Base-by-base conservation (phyloP, 495 filamentous ascomycete species). In the Halenospora varia region DNA sequence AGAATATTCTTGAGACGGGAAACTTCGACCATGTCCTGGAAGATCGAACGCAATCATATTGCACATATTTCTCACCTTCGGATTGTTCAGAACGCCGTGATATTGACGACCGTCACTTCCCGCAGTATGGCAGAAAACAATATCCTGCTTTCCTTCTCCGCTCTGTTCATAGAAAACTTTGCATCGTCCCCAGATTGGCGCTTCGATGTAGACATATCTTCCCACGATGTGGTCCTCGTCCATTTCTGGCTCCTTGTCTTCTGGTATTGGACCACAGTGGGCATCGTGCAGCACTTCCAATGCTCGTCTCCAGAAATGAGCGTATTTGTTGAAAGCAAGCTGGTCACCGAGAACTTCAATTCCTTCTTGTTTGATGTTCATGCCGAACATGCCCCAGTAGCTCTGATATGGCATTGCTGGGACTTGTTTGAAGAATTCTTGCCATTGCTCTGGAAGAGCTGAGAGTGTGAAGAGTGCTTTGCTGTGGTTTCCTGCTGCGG, bases 61-160 rank as follows among this genome's bases (percentile, higher is more conserved):
- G 53, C 68, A 72, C 54, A 64, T 67, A 62, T 69, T 45, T 10
- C 61, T 53, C 66, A 72, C 70, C 55, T 45, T 13, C 25, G 57
- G 49, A 59, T 74, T 62, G 46, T 74, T 74, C 67, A 74, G 66
- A 11, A 74, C 69, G 10, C 69, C 68, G 45, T 74, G 71, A 50
- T 71, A 72, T 49, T 74, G 72, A 18, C 72, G 53, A 39, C 65
- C 60, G 51, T 74, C 72, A 20, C 62, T 65, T 15, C 70, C 72
- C 48, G 72, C 70, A 10, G 70, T 74, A 48, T 74, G 72, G 25
- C 71, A 56, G 61, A 74, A 74, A 15, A 74, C 62, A 48, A 74
- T 71, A 17, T 67, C 63, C 56, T 74, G 70, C 17, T 65, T 61
- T 13, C 72, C 72, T 18, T 67, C 61, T 10, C 72, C 72, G 18